Evolutionary conservation across 345 rosid species (phyloP).

Genomic region (Clarkia xantiana): DNA sequence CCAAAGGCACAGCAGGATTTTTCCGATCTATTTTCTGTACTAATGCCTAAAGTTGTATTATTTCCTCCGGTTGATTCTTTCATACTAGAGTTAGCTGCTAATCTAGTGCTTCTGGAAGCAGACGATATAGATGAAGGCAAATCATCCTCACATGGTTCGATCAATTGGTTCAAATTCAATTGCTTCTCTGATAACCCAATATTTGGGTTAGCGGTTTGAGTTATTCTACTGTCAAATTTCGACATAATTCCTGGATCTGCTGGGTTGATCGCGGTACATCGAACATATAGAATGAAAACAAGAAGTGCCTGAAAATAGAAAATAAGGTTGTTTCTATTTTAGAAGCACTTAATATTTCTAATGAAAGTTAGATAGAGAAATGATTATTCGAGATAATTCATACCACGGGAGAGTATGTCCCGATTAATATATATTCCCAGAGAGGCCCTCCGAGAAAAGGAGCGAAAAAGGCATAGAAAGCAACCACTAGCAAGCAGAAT

Average conservation of each 20-base stretch:
- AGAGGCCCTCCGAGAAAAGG: slow-evolving; percentile 87
- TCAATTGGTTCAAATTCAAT: slow-evolving; percentile 25
- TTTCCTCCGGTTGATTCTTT: slow-evolving; percentile 49
- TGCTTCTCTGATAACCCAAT: slow-evolving; percentile 31
- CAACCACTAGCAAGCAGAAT: slow-evolving; percentile 77
- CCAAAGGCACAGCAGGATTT: slow-evolving; percentile 31
- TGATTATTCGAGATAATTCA: slow-evolving; percentile 9
- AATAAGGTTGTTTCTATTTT: neutral
- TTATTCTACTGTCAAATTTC: slow-evolving; percentile 29
- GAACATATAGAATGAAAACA: slow-evolving; percentile 85
- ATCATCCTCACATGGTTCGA: slow-evolving; percentile 44
- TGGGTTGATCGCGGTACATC: slow-evolving; percentile 95
- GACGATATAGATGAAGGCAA: slow-evolving; percentile 62
- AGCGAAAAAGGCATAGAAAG: slow-evolving; percentile 87
- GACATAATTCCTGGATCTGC: slow-evolving; percentile 99
- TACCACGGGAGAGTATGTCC: slow-evolving; percentile 88
- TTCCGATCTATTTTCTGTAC: slow-evolving; percentile 8
- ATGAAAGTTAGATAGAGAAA: neutral
- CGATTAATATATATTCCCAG: slow-evolving; percentile 70
- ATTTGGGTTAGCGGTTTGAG: slow-evolving; percentile 18
- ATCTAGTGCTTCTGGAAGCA: slow-evolving; percentile 58
- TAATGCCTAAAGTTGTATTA: slow-evolving; percentile 18
- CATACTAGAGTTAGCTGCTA: slow-evolving; percentile 47
- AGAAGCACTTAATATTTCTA: neutral
- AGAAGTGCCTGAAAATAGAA: slow-evolving; percentile 47